Percentiles rank a stretch among this genome's conserved stretches.
Evolutionary conservation across 164 flowering plant genomes (phyloP).

Genomic region (Chimonanthus salicifolius): DNA sequence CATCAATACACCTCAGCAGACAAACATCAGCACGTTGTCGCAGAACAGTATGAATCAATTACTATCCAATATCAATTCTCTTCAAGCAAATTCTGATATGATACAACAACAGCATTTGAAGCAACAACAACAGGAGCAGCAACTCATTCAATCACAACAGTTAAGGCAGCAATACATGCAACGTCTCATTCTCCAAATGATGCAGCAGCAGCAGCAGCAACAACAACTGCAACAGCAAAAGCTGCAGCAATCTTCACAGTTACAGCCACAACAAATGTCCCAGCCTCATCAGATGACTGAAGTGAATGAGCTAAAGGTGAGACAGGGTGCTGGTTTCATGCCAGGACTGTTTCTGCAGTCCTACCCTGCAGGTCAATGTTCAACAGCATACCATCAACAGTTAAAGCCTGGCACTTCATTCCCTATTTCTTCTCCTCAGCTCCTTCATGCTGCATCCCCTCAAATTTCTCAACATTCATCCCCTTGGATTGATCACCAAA

Average conservation of each 20-base stretch:
- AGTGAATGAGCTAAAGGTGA: conserved; percentile 47
- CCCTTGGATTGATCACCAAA: conserved; percentile 83
- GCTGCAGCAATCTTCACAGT: conserved; percentile 45
- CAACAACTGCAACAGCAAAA: conserved; percentile 15
- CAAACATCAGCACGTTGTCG: conserved; percentile 38
- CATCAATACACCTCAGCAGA: conserved; percentile 45
- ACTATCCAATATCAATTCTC: conserved; percentile 46
- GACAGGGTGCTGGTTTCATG: conserved; percentile 37
- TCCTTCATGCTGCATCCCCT: conserved; percentile 61
- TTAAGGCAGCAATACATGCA: conserved; percentile 43
- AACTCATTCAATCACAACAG: background rate
- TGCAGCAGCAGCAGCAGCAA: conserved; percentile 31
- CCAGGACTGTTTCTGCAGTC: conserved; percentile 58
- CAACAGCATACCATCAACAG: conserved; percentile 47
- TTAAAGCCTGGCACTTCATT: conserved; percentile 51
- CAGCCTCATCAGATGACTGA: conserved; percentile 57
- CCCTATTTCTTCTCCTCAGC: conserved; percentile 65
- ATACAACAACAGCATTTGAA: conserved; percentile 36
- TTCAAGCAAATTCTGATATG: conserved; percentile 42
- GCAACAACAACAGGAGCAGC: background rate
- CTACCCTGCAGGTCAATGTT: conserved; percentile 43
- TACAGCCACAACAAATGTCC: conserved; percentile 48
- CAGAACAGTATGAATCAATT: conserved; percentile 46
- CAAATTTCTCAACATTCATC: conserved; percentile 73
- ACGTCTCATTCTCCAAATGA: conserved; percentile 40